Evolutionary conservation across 1,284 basidiomycete species (phyloP).

Genomic region (Austroboletus niveus): DNA sequence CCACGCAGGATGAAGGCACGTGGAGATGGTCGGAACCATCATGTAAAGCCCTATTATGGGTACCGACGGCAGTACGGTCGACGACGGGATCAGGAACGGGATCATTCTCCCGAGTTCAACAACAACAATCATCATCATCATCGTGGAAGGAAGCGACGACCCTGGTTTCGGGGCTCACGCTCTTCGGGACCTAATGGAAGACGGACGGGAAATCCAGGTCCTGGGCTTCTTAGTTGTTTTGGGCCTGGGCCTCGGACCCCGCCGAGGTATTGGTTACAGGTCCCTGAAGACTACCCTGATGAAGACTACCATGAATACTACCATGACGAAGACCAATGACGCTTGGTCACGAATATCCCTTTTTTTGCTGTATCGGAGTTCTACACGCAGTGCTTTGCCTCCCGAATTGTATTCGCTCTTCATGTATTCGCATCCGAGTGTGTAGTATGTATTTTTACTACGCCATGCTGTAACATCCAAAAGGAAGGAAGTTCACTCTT

Average conservation of each 20-base stretch:
- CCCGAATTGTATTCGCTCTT: too few species aligned
- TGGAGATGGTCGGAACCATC: neutral
- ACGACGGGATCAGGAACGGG: too few species aligned
- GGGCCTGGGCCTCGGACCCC: neutral
- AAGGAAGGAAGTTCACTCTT: slow-evolving; percentile 6
- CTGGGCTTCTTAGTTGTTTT: too few species aligned
- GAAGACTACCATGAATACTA: neutral
- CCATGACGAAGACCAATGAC: neutral
- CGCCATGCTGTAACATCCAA: neutral
- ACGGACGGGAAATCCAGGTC: neutral
- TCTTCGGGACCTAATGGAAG: neutral
- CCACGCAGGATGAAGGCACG: slow-evolving; percentile 5
- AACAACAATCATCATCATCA: too few species aligned
- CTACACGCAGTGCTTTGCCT: too few species aligned
- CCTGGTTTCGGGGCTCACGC: neutral
- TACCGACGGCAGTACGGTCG: neutral
- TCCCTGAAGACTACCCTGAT: neutral
- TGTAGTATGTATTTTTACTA: neutral
- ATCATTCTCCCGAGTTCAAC: too few species aligned
- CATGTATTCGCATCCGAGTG: too few species aligned
- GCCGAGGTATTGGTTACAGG: neutral
- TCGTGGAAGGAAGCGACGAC: neutral
- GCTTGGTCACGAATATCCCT: neutral
- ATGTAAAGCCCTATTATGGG: neutral
- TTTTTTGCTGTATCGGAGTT: neutral